A percentile compares a stretch with the other conserved stretches of the same genome.
Evolutionary conservation across 2,329 filamentous ascomycete genomes (phyloP).

Genomic region (Chaetomium strumarium): DNA sequence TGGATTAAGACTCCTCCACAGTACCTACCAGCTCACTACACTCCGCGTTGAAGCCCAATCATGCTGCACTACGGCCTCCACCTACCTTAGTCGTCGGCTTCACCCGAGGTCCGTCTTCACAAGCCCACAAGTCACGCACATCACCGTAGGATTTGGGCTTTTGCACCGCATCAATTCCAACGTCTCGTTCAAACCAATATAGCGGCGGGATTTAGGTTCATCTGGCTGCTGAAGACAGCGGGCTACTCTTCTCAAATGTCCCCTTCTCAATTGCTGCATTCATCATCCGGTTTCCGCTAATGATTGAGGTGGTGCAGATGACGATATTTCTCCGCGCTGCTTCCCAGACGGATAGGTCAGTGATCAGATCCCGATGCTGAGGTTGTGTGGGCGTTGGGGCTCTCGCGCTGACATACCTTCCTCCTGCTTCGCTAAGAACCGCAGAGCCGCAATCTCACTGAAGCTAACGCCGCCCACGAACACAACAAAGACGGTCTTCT

Average conservation of each 20-base stretch:
- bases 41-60: too few species aligned
- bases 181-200: neutral
- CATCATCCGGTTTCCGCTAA: conserved; percentile 87
- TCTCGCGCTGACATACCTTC: conserved; percentile 46
- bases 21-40: too few species aligned
- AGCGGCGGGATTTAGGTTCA: conserved; percentile 1
- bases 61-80: too few species aligned
- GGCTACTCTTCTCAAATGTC: conserved; percentile 47
- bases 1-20: too few species aligned
- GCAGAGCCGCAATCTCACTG: conserved; percentile 87
- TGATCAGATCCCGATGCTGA: neutral
- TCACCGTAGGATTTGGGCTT: too few species aligned
- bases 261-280: conserved; percentile 72
- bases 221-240: conserved; percentile 17
- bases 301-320: conserved; percentile 86
- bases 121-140: too few species aligned
- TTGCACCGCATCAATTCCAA: neutral
- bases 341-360: neutral
- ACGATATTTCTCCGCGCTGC: conserved; percentile 72
- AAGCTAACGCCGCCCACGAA: conserved; percentile 97
- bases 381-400: neutral
- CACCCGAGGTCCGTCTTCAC: too few species aligned
- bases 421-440: conserved; percentile 84
- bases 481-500: conserved; percentile 91
- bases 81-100: too few species aligned